A percentile compares a stretch with the other conserved stretches of the same genome.
Conservation (phyloP, 2,329 filamentous ascomycete genomes). For the Mycosphaerelloides madeirae region DNA sequence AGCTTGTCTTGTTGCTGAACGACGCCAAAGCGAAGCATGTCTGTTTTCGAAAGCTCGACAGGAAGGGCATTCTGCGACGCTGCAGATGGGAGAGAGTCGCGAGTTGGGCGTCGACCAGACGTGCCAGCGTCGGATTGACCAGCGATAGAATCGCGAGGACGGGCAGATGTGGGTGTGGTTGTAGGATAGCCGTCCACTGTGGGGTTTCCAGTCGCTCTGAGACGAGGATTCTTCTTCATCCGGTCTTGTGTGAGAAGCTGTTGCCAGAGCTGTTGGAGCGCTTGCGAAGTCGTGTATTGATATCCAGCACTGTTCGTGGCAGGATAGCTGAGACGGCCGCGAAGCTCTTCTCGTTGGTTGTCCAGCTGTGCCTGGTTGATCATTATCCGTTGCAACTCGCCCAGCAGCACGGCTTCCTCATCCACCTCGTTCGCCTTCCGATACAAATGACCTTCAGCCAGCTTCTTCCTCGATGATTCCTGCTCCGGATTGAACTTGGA, state of each 20-base stretch:
- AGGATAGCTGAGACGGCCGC: slow-evolving; percentile 75
- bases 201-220: slow-evolving; percentile 31
- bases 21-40: slow-evolving; percentile 75
- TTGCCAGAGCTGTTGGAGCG: slow-evolving; percentile 73
- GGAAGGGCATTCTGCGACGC: slow-evolving; percentile 36
- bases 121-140: slow-evolving; percentile 24
- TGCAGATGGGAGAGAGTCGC: slow-evolving; percentile 40
- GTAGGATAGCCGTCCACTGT: slow-evolving; percentile 20
- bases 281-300: slow-evolving; percentile 72
- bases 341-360: slow-evolving; percentile 77
- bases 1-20: slow-evolving; percentile 69
- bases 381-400: slow-evolving; percentile 88
- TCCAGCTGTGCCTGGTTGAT: slow-evolving; percentile 80
- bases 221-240: slow-evolving; percentile 71
- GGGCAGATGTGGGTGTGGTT: slow-evolving; percentile 22
- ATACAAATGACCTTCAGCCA: slow-evolving; percentile 73
- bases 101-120: slow-evolving; percentile 26
- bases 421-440: slow-evolving; percentile 81
- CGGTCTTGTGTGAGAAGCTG: slow-evolving; percentile 80
- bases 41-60: slow-evolving; percentile 63
- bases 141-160: slow-evolving; percentile 43
- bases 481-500: slow-evolving; percentile 76
- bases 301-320: slow-evolving; percentile 52
- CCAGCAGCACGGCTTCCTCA: slow-evolving; percentile 83
- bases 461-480: slow-evolving; percentile 76